Conservation (phyloP, 108 stramenopile species). For the Skeletonema tropicum region DNA sequence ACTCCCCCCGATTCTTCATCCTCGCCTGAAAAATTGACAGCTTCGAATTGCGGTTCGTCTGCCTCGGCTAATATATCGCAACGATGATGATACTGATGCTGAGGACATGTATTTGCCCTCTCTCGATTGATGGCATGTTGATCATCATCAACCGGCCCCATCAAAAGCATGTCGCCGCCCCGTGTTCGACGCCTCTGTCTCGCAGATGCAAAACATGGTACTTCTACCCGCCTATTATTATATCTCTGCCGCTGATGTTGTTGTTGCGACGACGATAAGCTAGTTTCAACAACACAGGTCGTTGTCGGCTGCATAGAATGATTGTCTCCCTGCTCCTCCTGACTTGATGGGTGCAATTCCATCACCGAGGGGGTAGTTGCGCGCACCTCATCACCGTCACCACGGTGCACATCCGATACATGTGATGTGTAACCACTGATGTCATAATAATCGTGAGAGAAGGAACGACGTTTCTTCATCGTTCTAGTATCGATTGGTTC, state of each 20-base stretch:
- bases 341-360: background rate
- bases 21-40: too few species aligned
- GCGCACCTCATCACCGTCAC: background rate
- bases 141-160: background rate
- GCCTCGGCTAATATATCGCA: background rate
- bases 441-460: background rate
- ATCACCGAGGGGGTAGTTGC: too few species aligned
- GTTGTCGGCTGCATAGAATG: background rate
- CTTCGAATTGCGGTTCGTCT: background rate
- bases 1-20: background rate
- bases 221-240: background rate
- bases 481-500: background rate
- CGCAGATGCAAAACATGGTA: background rate
- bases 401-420: background rate
- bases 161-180: background rate
- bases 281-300: background rate
- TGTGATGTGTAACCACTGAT: background rate
- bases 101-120: conserved; percentile 27
- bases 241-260: background rate
- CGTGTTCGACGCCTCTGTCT: background rate
- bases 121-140: background rate
- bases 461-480: background rate
- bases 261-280: background rate
- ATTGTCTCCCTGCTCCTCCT: background rate
- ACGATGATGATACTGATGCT: background rate